Percentiles rank a stretch among this genome's conserved stretches.
Evolutionary conservation across 1,284 basidiomycete genomes (phyloP).

Genomic region (Coniferiporia sulphurascens): DNA sequence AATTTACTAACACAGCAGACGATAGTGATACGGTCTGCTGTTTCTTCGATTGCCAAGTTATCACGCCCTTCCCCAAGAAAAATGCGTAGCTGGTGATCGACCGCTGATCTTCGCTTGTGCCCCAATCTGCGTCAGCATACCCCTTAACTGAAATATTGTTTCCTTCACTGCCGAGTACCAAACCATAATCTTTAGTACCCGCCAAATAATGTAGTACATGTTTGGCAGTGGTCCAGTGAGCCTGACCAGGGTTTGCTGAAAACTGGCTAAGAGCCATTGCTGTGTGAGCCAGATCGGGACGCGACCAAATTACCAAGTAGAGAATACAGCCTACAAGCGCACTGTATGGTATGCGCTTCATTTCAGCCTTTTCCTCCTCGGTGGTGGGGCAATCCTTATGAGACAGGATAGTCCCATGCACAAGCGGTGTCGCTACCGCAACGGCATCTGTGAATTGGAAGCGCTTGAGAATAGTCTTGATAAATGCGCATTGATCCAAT

Average conservation of each 20-base stretch:
- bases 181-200: conserved; percentile 22
- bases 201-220: conserved; percentile 32
- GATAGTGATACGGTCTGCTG: neutral
- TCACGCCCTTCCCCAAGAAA: conserved; percentile 9
- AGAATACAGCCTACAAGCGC: neutral
- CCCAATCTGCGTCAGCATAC: neutral
- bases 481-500: neutral
- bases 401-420: neutral
- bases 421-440: neutral
- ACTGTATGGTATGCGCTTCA: neutral
- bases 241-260: conserved; percentile 26
- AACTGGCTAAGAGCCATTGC: conserved; percentile 29
- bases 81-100: neutral
- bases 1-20: too few species aligned
- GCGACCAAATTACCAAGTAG: neutral
- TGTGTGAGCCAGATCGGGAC: conserved; percentile 21
- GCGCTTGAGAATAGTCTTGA: neutral
- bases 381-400: neutral
- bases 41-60: conserved; percentile 26
- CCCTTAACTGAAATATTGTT: neutral
- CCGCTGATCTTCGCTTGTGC: neutral
- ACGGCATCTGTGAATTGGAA: neutral
- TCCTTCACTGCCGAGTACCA: neutral
- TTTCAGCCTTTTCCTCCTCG: neutral
- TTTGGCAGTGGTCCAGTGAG: conserved; percentile 32